Evolutionary conservation across 2,329 filamentous ascomycete genomes (phyloP).

Genomic region (Fonsecaea nubica): DNA sequence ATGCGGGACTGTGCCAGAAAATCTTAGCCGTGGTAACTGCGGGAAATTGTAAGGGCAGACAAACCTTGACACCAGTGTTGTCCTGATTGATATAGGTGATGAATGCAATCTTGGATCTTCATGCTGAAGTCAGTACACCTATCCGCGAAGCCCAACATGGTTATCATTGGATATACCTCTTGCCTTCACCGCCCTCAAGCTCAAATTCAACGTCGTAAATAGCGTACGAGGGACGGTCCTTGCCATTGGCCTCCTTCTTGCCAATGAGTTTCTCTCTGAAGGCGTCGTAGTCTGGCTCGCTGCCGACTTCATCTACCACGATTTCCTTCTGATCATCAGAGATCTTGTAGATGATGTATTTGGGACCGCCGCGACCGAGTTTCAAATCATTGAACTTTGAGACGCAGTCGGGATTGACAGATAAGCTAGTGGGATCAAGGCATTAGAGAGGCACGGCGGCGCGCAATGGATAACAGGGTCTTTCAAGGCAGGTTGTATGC

Average conservation of each 20-base stretch:
- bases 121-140: constrained; percentile 16
- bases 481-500: constrained; percentile 15
- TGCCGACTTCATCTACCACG: constrained; percentile 55
- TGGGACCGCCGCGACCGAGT: constrained; percentile 52
- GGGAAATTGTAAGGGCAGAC: neutral
- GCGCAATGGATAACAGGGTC: constrained; percentile 10
- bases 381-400: constrained; percentile 56
- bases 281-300: constrained; percentile 55
- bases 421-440: constrained; percentile 47
- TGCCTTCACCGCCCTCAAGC: constrained; percentile 55
- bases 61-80: constrained; percentile 41
- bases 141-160: neutral
- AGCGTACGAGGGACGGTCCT: constrained; percentile 56
- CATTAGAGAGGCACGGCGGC: constrained; percentile 22
- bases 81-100: constrained; percentile 49
- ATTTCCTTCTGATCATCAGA: constrained; percentile 58
- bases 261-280: constrained; percentile 55
- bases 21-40: constrained; percentile 27
- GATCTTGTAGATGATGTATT: constrained; percentile 62
- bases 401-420: constrained; percentile 56
- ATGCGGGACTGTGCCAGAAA: constrained; percentile 51
- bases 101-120: constrained; percentile 59
- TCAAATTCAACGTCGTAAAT: constrained; percentile 60
- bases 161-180: constrained; percentile 48
- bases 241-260: constrained; percentile 52